These are phyloP conservation scores for Lentinula sp. DNA, from an alignment of 768 basidiomycete species.

Conservation along the genomic window DNA sequence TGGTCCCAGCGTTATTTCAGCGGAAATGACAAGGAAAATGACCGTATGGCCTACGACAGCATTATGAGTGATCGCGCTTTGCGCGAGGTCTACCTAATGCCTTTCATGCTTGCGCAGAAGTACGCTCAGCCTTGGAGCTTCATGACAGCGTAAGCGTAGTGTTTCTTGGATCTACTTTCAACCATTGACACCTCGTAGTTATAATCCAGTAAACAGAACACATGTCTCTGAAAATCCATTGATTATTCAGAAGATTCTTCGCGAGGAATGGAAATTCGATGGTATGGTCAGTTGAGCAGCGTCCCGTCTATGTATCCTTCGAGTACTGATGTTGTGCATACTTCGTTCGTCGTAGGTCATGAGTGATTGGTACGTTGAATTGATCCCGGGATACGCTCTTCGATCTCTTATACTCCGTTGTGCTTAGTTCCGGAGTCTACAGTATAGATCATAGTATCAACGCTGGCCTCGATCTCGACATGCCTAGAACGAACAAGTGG, in stretches of 20 bases:
- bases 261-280: conserved; percentile 6
- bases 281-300: conserved; percentile 11
- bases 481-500: conserved; percentile 77
- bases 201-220: conserved; percentile 69
- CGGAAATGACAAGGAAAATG: conserved; percentile 80
- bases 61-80: conserved; percentile 63
- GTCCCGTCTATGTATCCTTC: background rate
- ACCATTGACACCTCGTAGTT: conserved; percentile 26
- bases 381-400: background rate
- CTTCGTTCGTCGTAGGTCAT: conserved; percentile 39
- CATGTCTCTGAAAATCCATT: conserved; percentile 62
- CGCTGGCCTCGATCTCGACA: conserved; percentile 77
- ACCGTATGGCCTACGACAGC: conserved; percentile 63
- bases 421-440: conserved; percentile 60
- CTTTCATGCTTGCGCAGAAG: conserved; percentile 69
- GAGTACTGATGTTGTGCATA: background rate
- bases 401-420: background rate
- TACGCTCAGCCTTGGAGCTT: conserved; percentile 54
- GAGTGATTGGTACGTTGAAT: conserved; percentile 64
- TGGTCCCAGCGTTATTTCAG: conserved; percentile 22
- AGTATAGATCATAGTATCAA: conserved; percentile 58
- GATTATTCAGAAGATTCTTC: conserved; percentile 50
- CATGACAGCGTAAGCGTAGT: conserved; percentile 55
- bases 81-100: conserved; percentile 68
- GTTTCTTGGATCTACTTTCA: background rate